phyloP scores from a whole-genome alignment of 73 alveolate genomes.

The Tetrahymena elliotti region DNA sequence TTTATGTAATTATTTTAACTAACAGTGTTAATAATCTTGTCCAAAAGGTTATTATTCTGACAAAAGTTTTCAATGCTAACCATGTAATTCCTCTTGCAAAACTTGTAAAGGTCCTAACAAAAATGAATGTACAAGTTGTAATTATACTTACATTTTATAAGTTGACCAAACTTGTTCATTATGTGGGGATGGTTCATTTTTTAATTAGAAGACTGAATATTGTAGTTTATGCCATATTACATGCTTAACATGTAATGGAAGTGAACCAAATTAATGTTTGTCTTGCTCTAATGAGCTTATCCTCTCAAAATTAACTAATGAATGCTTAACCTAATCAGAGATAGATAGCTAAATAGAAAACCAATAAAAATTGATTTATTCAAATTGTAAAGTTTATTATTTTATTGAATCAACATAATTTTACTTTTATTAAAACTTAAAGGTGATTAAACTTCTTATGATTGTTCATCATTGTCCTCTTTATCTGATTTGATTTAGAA shows the following conservation, averaged over 20 bases:
- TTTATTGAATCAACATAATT: neutral
- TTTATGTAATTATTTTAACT: neutral
- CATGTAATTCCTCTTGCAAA: neutral
- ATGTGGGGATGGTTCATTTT: neutral
- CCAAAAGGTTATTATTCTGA: neutral
- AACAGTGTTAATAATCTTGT: neutral
- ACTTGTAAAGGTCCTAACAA: neutral
- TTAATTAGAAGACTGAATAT: neutral
- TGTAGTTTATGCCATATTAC: neutral
- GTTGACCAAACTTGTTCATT: neutral
- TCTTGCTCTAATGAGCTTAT: neutral
- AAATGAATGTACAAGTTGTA: neutral
- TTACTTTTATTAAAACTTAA: neutral
- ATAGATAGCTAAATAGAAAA: neutral
- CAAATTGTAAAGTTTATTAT: neutral
- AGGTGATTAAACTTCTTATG: neutral
- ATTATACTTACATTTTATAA: neutral
- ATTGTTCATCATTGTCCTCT: neutral
- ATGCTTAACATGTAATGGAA: neutral
- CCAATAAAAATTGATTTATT: neutral
- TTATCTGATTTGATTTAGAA: neutral
- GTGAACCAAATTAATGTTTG: neutral
- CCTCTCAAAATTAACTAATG: neutral
- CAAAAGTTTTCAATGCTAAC: neutral
- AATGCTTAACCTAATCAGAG: neutral